Conservation (phyloP, 768 basidiomycete genomes). For the Sarcodon sp. region DNA sequence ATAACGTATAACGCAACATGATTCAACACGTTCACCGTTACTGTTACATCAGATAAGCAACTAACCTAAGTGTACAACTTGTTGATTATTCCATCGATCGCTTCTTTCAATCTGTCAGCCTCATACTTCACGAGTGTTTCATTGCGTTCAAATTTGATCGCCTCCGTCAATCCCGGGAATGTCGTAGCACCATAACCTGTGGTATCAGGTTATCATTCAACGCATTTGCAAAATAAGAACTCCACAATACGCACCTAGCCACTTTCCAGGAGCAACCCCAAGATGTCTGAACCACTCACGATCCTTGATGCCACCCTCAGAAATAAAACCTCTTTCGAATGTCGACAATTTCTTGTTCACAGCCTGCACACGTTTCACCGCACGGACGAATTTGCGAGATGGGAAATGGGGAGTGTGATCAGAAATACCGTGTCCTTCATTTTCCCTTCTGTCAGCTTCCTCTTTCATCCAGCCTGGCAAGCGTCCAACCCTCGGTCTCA, state of each 20-base stretch:
- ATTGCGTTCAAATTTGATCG: constrained; percentile 59
- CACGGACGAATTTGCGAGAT: constrained; percentile 27
- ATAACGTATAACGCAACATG: too few species aligned
- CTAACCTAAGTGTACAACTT: constrained; percentile 23
- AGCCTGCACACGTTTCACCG: constrained; percentile 40
- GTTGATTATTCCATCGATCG: constrained; percentile 34
- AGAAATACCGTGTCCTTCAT: not conserved
- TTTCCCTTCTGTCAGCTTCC: constrained; percentile 6
- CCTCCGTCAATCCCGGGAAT: constrained; percentile 68
- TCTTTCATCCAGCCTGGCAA: constrained; percentile 14
- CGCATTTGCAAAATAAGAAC: not conserved
- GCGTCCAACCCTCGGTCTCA: constrained; percentile 15
- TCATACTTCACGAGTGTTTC: constrained; percentile 48
- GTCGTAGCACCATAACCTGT: constrained; percentile 79
- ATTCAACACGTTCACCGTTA: too few species aligned
- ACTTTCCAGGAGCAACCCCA: constrained; percentile 79
- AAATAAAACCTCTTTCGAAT: constrained; percentile 77
- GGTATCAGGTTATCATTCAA: not conserved
- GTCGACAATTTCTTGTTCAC: constrained; percentile 54
- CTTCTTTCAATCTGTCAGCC: constrained; percentile 34
- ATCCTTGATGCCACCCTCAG: constrained; percentile 61
- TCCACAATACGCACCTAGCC: constrained; percentile 43
- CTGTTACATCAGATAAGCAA: not conserved
- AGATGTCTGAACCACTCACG: constrained; percentile 83
- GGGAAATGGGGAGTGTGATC: not conserved